These are phyloP conservation scores for Mortierella sp. DNA, from an alignment of 371 early-diverging fungal genomes.

Conservation along the genomic window DNA sequence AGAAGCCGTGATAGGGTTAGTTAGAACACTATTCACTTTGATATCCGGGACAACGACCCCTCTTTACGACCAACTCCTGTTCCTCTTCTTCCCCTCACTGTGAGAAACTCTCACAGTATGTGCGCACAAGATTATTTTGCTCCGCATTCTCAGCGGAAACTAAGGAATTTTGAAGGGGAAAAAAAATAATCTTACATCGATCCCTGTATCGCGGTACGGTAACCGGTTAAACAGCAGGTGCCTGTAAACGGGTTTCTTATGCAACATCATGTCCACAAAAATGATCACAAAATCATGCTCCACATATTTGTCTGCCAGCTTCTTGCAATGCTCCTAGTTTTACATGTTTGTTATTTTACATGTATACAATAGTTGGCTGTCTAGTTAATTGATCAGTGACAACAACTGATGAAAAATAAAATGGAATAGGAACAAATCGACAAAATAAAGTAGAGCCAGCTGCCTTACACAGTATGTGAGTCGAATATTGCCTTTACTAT, in stretches of 20 bases:
- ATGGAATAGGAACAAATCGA: background rate
- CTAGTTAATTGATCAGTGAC: too few species aligned
- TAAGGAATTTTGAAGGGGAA: too few species aligned
- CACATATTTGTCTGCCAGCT: slow-evolving; percentile 94
- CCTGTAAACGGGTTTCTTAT: slow-evolving; percentile 92
- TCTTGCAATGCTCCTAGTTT: slow-evolving; percentile 77
- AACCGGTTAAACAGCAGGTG: slow-evolving; percentile 89
- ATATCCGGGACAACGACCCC: too few species aligned
- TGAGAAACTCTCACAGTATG: too few species aligned
- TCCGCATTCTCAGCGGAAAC: background rate
- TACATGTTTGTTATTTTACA: background rate
- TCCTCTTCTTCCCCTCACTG: background rate
- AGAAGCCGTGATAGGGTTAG: background rate
- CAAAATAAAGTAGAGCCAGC: background rate
- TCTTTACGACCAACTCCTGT: background rate
- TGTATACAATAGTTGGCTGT: too few species aligned
- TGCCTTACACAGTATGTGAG: slow-evolving; percentile 83
- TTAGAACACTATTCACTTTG: too few species aligned
- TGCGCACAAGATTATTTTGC: background rate
- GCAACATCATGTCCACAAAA: slow-evolving; percentile 95
- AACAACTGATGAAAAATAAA: too few species aligned
- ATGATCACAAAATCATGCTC: slow-evolving; percentile 92
- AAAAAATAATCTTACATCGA: slow-evolving; percentile 62
- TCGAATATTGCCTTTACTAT: slow-evolving; percentile 90
- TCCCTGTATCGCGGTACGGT: slow-evolving; percentile 64